These are phyloP conservation scores for Hygrophoropsis aurantiaca DNA, from an alignment of 768 basidiomycete species.

Conservation along the genomic window DNA sequence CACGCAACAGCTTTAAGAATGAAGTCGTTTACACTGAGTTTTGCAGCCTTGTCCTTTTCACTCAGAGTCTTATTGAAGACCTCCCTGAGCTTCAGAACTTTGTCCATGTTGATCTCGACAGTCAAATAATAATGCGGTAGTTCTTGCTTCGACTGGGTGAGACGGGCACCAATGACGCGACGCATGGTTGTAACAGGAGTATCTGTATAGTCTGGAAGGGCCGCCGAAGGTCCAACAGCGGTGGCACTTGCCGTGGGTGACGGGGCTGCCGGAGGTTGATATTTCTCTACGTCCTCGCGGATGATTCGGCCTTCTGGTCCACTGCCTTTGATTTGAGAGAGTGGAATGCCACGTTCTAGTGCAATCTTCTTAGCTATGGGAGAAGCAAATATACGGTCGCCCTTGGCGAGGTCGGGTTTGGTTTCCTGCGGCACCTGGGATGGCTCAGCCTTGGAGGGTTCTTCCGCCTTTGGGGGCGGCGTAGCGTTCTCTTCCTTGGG, in stretches of 20 bases:
- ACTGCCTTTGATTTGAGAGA: conserved; percentile 86
- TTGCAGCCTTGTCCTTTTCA: conserved; percentile 87
- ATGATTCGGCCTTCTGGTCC: conserved; percentile 94
- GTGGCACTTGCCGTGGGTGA: conserved; percentile 43
- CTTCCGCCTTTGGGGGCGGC: conserved; percentile 42
- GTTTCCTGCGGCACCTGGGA: conserved; percentile 38
- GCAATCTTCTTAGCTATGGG: conserved; percentile 98
- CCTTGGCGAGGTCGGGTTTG: conserved; percentile 57
- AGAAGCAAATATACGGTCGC: conserved; percentile 89
- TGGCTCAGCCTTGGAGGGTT: conserved; percentile 33
- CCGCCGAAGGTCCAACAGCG: conserved; percentile 47
- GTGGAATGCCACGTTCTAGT: conserved; percentile 87
- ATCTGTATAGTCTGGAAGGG: conserved; percentile 78
- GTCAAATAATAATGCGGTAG: conserved; percentile 98
- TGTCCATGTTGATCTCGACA: conserved; percentile 94
- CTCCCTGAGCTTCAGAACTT: conserved; percentile 88
- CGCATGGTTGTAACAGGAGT: conserved; percentile 93
- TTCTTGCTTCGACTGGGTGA: conserved; percentile 91
- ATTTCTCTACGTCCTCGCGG: conserved; percentile 92
- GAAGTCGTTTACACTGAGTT: conserved; percentile 98
- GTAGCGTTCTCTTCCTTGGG: conserved; percentile 37
- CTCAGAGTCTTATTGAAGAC: conserved; percentile 90
- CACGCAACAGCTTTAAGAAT: conserved; percentile 92
- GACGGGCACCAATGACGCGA: conserved; percentile 85
- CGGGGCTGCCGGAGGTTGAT: conserved; percentile 54